A percentile compares a stretch with the other conserved stretches of the same genome.
Conservation (phyloP, 352 stramenopile species). For the Pythium insidiosum region DNA sequence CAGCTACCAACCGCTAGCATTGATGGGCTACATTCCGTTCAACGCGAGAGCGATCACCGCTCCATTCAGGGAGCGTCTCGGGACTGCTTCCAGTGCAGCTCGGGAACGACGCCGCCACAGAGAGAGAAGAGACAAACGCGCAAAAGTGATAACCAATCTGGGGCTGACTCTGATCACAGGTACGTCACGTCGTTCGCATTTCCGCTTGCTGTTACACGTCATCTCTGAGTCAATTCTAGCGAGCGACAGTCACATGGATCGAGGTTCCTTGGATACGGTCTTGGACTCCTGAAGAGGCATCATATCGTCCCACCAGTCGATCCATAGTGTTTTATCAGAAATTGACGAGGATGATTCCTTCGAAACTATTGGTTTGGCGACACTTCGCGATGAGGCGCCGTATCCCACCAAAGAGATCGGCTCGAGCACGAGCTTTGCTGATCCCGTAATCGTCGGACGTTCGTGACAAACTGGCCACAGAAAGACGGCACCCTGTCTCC, state of each 20-base stretch:
- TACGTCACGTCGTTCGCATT: too few species aligned
- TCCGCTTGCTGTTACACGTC: too few species aligned
- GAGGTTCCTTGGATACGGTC: constrained; percentile 67
- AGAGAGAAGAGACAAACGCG: too few species aligned
- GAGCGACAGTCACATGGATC: constrained; percentile 41
- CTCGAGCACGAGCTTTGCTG: constrained; percentile 24
- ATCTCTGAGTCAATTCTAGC: constrained; percentile 42
- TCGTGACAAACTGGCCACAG: too few species aligned
- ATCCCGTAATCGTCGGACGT: constrained; percentile 43
- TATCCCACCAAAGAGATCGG: constrained; percentile 46
- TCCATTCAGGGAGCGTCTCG: too few species aligned
- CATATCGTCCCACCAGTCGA: constrained; percentile 41
- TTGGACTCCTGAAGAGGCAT: constrained; percentile 73
- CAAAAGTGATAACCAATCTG: too few species aligned
- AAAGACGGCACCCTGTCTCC: background rate
- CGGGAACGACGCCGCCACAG: too few species aligned
- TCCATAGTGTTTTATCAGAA: constrained; percentile 9
- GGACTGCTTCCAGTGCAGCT: too few species aligned
- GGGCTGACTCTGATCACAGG: too few species aligned
- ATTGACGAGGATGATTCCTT: background rate
- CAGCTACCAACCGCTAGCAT: constrained; percentile 33
- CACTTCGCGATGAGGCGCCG: constrained; percentile 34
- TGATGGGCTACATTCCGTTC: constrained; percentile 17
- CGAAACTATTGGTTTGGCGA: constrained; percentile 16
- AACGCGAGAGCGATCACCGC: too few species aligned